These are phyloP conservation scores for Pistacia vera DNA, from an alignment of 345 rosid species.

Conservation along the genomic window DNA sequence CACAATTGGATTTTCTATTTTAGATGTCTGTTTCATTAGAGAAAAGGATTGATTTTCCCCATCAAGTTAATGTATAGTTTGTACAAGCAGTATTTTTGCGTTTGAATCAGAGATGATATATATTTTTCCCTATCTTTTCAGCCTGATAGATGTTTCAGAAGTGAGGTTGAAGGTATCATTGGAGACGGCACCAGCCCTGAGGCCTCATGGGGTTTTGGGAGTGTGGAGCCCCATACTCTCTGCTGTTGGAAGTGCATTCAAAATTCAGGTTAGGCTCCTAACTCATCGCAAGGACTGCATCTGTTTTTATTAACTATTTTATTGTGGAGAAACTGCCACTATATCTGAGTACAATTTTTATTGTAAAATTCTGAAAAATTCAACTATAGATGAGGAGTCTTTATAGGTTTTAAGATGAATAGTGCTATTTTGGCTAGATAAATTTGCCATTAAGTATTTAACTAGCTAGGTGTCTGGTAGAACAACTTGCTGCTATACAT, in stretches of 20 bases:
- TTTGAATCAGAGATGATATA: constrained; percentile 7
- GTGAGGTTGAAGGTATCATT: constrained; percentile 81
- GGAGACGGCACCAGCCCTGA: constrained; percentile 90
- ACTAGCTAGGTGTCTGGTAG: neutral
- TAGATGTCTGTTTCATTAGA: neutral
- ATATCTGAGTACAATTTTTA: neutral
- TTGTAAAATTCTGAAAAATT: neutral
- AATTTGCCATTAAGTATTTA: neutral
- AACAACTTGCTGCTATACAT: neutral
- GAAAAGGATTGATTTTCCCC: constrained; percentile 14
- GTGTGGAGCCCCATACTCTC: constrained; percentile 96
- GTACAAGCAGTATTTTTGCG: neutral
- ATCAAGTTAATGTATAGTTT: neutral
- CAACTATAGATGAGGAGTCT: neutral
- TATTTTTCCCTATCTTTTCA: constrained; percentile 37
- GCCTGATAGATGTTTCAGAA: constrained; percentile 96
- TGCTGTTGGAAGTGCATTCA: constrained; percentile 96
- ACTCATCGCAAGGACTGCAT: neutral
- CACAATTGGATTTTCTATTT: neutral
- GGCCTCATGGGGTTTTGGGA: constrained; percentile 93
- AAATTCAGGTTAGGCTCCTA: constrained; percentile 73
- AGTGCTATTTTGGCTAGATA: neutral
- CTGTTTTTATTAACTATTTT: neutral
- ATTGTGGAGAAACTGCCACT: neutral
- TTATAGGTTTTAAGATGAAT: neutral